Base-by-base conservation (phyloP, 768 basidiomycete genomes). In the Mycena belliarum region DNA sequence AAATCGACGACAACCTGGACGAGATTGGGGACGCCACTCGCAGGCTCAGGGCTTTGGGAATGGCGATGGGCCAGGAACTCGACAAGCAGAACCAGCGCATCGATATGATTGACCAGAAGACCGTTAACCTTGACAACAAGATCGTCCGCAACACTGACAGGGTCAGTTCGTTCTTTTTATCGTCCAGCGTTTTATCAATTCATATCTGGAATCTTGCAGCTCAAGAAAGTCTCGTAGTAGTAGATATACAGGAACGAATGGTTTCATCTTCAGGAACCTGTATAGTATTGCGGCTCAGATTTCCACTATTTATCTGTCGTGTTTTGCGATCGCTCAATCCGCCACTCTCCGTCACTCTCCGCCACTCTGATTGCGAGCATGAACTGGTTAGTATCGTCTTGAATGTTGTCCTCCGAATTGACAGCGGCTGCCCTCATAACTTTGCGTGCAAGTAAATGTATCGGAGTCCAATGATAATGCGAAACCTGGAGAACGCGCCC, bases 1-100 rank as follows among this genome's bases (percentile, higher is more conserved):
- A 98, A 73, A 67, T 99, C 35, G 96, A 98, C 66, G 85, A 82
- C 62, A 98, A 98, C 70, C 75, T 99, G 24, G 86, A 91, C 69
- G 94, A 96, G 72, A 89, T 96, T 57, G 76, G 83, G 33, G 86
- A 86, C 49, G 83, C 88, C 49, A 84, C 91, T 2, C 90, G 87
- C 74, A 78, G 85, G 44, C 79, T 97, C 59, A 92, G 90, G 73
- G 84, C 86, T 3, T 75, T 95, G 20, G 91, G 89, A 7, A 79
- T 79, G 59, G 86, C 89, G 5, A 93, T 93, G 88, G 89, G 91
- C 42, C 82, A 91, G 59, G 95, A 98, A 69, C 84, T 98, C 53
- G 88, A 94, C 64, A 78, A 76, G 23, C 97, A 99, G 79, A 98
- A 94, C 76, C 65, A 68, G 8, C 80, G 94, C 60, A 85, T 98